phyloP scores from a whole-genome alignment of 2,329 filamentous ascomycete genomes.

The Colletotrichum tabaci region DNA sequence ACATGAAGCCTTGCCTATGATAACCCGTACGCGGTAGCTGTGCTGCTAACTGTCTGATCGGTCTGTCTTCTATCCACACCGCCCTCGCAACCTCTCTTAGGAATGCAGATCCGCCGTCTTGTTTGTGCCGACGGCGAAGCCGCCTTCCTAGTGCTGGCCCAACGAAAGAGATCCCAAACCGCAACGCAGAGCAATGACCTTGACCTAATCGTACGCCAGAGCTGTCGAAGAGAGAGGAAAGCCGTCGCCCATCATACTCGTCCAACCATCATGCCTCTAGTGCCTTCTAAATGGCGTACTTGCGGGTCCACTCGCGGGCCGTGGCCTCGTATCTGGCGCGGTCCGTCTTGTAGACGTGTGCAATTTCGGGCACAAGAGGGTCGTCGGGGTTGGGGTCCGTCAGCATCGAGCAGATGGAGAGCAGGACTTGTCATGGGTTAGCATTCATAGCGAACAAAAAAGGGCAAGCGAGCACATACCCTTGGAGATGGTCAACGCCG shows the following conservation, averaged over 20 bases:
- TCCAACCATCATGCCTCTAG: slow-evolving; percentile 39
- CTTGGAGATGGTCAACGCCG: slow-evolving; percentile 98
- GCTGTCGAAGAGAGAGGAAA: slow-evolving; percentile 41
- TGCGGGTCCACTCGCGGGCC: slow-evolving; percentile 97
- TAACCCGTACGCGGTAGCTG: slow-evolving; percentile 54
- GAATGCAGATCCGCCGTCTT: slow-evolving; percentile 24
- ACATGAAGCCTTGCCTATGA: slow-evolving; percentile 56
- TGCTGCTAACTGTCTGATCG: slow-evolving; percentile 54
- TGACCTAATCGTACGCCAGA: slow-evolving; percentile 42
- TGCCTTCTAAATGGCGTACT: slow-evolving; percentile 88
- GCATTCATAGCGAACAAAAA: neutral
- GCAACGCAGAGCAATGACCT: slow-evolving; percentile 42
- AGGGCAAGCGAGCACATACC: slow-evolving; percentile 67
- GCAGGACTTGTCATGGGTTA: slow-evolving; percentile 75
- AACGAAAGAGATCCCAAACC: slow-evolving; percentile 42
- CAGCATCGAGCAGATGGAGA: slow-evolving; percentile 99
- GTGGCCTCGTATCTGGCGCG: slow-evolving; percentile 95
- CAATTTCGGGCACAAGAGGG: slow-evolving; percentile 98
- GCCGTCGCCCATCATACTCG: slow-evolving; percentile 39
- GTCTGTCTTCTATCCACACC: slow-evolving; percentile 48
- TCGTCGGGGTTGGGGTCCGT: slow-evolving; percentile 99
- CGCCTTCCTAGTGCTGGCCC: slow-evolving; percentile 23
- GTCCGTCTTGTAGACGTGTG: slow-evolving; percentile 99
- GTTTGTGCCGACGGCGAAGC: slow-evolving; percentile 16
- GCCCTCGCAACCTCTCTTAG: slow-evolving; percentile 39